A percentile compares a stretch with the other conserved stretches of the same genome.
Evolutionary conservation across 331 rosid genomes (phyloP).

Genomic region (Malus hybrid): DNA sequence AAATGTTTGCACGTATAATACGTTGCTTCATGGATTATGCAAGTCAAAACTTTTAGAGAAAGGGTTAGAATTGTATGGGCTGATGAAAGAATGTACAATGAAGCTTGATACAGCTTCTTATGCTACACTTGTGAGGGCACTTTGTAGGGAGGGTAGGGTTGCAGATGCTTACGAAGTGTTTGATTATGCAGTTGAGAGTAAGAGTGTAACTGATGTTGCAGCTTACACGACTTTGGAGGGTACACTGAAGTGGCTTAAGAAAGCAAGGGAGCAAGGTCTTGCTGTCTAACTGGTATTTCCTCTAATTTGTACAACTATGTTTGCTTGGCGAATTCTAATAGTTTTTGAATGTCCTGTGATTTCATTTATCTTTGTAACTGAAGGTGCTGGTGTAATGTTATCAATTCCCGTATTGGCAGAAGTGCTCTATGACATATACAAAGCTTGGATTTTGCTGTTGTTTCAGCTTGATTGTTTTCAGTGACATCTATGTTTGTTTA

Average conservation of each 20-base stretch:
- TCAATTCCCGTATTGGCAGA: background rate
- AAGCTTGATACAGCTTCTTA: conserved; percentile 77
- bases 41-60: conserved; percentile 62
- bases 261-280: conserved; percentile 52
- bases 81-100: conserved; percentile 50
- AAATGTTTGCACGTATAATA: conserved; percentile 70
- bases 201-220: conserved; percentile 64
- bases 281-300: conserved; percentile 33
- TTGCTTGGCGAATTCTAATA: background rate
- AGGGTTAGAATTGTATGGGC: conserved; percentile 58
- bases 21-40: conserved; percentile 68
- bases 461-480: background rate
- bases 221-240: conserved; percentile 75
- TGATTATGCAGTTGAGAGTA: conserved; percentile 82
- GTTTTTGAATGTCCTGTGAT: background rate
- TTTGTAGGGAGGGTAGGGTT: conserved; percentile 68
- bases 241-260: conserved; percentile 60
- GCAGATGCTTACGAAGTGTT: conserved; percentile 86
- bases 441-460: background rate
- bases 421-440: background rate
- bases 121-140: conserved; percentile 63
- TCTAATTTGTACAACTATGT: background rate
- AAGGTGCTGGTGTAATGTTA: background rate
- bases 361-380: background rate
- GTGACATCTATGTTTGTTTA: background rate